Evolutionary conservation across 2,329 filamentous ascomycete species (phyloP).

Genomic region (Hysterium pulicare): DNA sequence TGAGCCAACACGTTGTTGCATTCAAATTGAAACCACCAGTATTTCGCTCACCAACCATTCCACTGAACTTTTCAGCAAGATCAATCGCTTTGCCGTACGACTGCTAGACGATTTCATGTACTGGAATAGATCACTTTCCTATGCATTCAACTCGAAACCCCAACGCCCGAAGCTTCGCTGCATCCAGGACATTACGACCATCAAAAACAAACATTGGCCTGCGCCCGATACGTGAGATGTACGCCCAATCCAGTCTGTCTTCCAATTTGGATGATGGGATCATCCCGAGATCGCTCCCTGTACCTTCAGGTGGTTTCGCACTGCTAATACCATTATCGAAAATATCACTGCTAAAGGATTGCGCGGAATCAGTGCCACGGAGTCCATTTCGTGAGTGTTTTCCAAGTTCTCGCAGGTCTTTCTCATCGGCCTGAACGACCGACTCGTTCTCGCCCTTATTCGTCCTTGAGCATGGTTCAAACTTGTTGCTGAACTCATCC

Average conservation of each 20-base stretch:
- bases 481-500: slow-evolving; percentile 11
- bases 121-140: neutral
- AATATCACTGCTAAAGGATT: neutral
- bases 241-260: slow-evolving; percentile 32
- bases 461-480: slow-evolving; percentile 3
- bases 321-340: neutral
- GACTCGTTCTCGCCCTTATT: too few relatives aligned
- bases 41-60: too few relatives aligned
- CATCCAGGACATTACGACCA: slow-evolving; percentile 36
- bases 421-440: too few relatives aligned
- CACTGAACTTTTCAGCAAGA: too few relatives aligned
- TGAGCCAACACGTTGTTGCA: too few relatives aligned
- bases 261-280: too few relatives aligned
- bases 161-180: slow-evolving; percentile 22
- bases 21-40: too few relatives aligned
- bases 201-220: slow-evolving; percentile 37
- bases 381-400: slow-evolving; percentile 7
- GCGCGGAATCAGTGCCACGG: slow-evolving; percentile 2
- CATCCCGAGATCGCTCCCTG: neutral
- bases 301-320: neutral
- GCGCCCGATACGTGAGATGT: slow-evolving; percentile 29
- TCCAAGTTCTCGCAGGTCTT: too few relatives aligned
- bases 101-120: too few relatives aligned
- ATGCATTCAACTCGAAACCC: slow-evolving; percentile 28
- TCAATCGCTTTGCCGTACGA: too few relatives aligned